Evolutionary conservation across 176 grass and related monocot genomes (phyloP).

Genomic region (Elymus sibiricus): DNA sequence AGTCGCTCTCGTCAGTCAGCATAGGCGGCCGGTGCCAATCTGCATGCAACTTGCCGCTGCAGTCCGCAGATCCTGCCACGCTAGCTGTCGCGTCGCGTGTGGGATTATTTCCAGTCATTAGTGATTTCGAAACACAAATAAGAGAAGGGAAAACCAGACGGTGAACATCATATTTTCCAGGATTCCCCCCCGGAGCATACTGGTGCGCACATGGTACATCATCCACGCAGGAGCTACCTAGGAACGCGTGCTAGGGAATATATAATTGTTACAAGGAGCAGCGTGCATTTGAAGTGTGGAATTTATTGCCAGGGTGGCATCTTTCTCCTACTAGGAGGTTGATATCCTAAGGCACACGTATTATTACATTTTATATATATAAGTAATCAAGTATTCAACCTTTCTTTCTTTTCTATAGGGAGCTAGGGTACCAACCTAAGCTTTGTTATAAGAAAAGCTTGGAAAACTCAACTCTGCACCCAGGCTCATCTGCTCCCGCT

Average conservation of each 20-base stretch:
- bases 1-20: not conserved
- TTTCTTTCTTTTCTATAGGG: not conserved
- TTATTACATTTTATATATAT: no score
- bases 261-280: not conserved
- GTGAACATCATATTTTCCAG: no score
- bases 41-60: not conserved
- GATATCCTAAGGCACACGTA: no score
- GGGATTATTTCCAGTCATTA: no score
- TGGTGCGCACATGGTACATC: no score
- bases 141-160: no score
- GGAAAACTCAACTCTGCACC: no score
- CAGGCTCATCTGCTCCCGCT: no score
- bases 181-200: no score
- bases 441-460: not conserved
- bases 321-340: not conserved
- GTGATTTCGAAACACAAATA: no score
- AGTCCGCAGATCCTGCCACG: not conserved
- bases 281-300: not conserved
- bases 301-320: not conserved
- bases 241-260: not conserved
- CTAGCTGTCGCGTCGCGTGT: not conserved
- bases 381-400: not conserved
- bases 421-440: not conserved
- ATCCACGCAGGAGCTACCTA: not conserved
- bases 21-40: not conserved